A percentile compares a stretch with the other conserved stretches of the same genome.
Evolutionary conservation across 371 early-diverging fungal genomes (phyloP).

Genomic region (Mortierella sp.): DNA sequence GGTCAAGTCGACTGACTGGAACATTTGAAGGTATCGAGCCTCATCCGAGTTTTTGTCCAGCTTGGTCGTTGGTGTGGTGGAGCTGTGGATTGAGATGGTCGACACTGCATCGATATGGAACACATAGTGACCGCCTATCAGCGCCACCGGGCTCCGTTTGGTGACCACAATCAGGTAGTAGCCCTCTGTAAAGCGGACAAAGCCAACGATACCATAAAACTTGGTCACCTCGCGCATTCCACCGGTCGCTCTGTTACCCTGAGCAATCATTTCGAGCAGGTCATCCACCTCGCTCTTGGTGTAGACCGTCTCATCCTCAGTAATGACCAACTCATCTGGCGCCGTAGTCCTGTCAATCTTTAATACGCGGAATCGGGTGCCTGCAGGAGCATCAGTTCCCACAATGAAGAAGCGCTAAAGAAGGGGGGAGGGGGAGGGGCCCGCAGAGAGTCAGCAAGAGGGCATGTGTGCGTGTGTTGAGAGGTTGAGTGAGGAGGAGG

Average conservation of each 20-base stretch:
- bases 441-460: background rate
- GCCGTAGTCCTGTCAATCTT: slow-evolving; percentile 85
- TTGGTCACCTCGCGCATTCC: slow-evolving; percentile 76
- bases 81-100: slow-evolving; percentile 65
- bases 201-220: slow-evolving; percentile 81
- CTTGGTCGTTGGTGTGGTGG: slow-evolving; percentile 70
- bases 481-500: too few species aligned
- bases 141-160: slow-evolving; percentile 86
- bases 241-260: slow-evolving; percentile 81
- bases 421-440: background rate
- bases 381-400: slow-evolving; percentile 79
- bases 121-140: slow-evolving; percentile 95
- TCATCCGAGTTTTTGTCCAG: slow-evolving; percentile 85
- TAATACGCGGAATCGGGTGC: slow-evolving; percentile 80
- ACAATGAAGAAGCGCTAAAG: slow-evolving; percentile 80
- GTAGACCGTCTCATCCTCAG: slow-evolving; percentile 78
- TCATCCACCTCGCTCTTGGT: slow-evolving; percentile 77
- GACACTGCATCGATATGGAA: slow-evolving; percentile 95
- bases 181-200: slow-evolving; percentile 92
- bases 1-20: slow-evolving; percentile 83
- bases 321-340: slow-evolving; percentile 64
- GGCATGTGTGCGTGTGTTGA: too few species aligned
- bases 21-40: slow-evolving; percentile 75
- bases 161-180: slow-evolving; percentile 94
- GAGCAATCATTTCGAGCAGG: slow-evolving; percentile 83